Evolutionary conservation across 352 stramenopile species (phyloP).

Genomic region (Achlya hypogyna): DNA sequence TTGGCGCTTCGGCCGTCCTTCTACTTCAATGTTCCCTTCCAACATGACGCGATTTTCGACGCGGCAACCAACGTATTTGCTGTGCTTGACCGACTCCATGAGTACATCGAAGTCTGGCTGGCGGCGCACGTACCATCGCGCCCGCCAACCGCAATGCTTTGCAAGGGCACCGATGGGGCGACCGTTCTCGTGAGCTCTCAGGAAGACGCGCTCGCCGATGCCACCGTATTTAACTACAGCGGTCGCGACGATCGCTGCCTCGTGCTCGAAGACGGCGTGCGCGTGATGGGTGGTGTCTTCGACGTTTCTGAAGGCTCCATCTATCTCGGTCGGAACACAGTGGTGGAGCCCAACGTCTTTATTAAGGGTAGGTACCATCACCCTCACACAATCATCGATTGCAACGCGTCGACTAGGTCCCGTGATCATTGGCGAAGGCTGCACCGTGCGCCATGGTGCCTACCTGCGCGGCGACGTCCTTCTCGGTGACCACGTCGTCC

Average conservation of each 20-base stretch:
- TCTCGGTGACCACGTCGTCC: constrained; percentile 44
- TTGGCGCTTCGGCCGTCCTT: constrained; percentile 31
- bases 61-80: constrained; percentile 46
- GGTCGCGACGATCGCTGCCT: constrained; percentile 20
- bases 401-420: constrained; percentile 20
- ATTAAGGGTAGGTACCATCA: no score
- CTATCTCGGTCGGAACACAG: constrained; percentile 43
- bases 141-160: neutral
- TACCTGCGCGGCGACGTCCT: constrained; percentile 67
- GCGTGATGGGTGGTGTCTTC: constrained; percentile 52
- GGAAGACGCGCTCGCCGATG: neutral
- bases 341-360: constrained; percentile 56
- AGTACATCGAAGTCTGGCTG: constrained; percentile 49
- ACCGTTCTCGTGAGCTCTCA: neutral
- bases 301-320: constrained; percentile 65
- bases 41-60: constrained; percentile 44
- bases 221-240: constrained; percentile 16
- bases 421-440: constrained; percentile 55
- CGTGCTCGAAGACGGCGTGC: constrained; percentile 34
- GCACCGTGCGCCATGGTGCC: constrained; percentile 46
- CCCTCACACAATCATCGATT: no score
- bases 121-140: neutral
- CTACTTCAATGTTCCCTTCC: constrained; percentile 46
- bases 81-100: constrained; percentile 50
- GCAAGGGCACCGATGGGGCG: neutral